Conservation (phyloP, 2,329 filamentous ascomycete genomes). For the Madurella mycetomatis region DNA sequence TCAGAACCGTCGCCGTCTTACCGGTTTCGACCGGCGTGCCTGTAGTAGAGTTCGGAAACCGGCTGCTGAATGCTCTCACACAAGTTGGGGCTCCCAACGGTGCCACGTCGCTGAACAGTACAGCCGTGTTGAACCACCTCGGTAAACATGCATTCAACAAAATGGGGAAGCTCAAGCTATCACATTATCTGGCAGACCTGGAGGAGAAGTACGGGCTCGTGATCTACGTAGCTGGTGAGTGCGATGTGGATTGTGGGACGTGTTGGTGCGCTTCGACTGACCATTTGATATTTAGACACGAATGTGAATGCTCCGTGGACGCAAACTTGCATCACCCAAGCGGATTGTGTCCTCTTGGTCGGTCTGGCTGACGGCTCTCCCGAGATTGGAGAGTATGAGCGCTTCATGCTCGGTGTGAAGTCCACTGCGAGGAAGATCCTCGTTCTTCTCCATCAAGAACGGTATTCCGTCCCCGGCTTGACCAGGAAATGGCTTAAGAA, state of each 20-base stretch:
- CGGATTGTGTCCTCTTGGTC: constrained; percentile 91
- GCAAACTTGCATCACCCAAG: constrained; percentile 93
- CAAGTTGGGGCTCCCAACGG: constrained; percentile 89
- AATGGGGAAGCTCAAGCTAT: constrained; percentile 94
- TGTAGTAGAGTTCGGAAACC: constrained; percentile 89
- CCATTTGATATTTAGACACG: constrained; percentile 57
- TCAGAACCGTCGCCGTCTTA: constrained; percentile 87
- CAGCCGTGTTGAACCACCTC: constrained; percentile 88
- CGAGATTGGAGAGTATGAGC: constrained; percentile 90
- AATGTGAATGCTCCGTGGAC: constrained; percentile 98
- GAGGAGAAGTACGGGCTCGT: constrained; percentile 97
- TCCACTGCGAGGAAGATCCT: constrained; percentile 92
- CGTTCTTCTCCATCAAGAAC: constrained; percentile 81
- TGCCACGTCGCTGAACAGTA: constrained; percentile 87
- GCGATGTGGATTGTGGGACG: constrained; percentile 1
- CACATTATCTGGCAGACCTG: constrained; percentile 91
- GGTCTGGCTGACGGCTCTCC: constrained; percentile 87
- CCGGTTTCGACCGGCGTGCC: constrained; percentile 89
- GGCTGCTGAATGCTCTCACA: constrained; percentile 77
- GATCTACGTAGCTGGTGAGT: constrained; percentile 78
- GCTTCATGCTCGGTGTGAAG: constrained; percentile 94
- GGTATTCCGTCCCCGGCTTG: constrained; percentile 78
- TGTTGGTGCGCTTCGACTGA: background rate
- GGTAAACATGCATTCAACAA: constrained; percentile 94
- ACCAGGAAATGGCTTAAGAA: constrained; percentile 89